Percentiles rank a stretch among this genome's conserved stretches.
These are phyloP conservation scores for Simplicillium sp. DNA, from an alignment of 2,329 filamentous ascomycete genomes.

Conservation along the genomic window DNA sequence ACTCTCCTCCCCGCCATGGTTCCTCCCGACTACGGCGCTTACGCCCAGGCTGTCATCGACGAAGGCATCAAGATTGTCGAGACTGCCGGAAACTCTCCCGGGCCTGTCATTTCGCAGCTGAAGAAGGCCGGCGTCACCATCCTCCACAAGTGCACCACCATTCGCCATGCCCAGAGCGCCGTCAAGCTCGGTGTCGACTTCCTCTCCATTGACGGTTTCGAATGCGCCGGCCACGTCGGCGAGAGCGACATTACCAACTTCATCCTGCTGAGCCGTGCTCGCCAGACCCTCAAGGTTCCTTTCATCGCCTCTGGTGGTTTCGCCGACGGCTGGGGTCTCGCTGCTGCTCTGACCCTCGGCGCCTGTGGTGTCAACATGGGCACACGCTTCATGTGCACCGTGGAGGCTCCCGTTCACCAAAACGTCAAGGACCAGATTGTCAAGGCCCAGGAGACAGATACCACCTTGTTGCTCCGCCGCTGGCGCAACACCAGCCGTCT, in stretches of 20 bases:
- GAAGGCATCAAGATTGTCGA: constrained; percentile 89
- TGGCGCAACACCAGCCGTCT: constrained; percentile 91
- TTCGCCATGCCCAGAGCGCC: constrained; percentile 83
- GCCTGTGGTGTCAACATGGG: constrained; percentile 98
- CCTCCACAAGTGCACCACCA: constrained; percentile 96
- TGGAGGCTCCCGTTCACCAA: constrained; percentile 83
- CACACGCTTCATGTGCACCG: constrained; percentile 92
- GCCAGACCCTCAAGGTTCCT: constrained; percentile 74
- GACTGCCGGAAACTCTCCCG: constrained; percentile 81
- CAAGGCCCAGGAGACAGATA: constrained; percentile 80
- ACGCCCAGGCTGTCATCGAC: constrained; percentile 86
- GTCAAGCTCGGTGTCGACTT: constrained; percentile 95
- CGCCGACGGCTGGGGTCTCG: constrained; percentile 86
- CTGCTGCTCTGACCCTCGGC: constrained; percentile 80
- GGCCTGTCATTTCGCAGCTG: constrained; percentile 79
- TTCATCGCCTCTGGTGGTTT: constrained; percentile 97
- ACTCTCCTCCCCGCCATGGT: constrained; percentile 85
- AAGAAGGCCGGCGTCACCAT: constrained; percentile 73
- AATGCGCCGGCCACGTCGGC: constrained; percentile 86
- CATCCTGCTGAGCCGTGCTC: constrained; percentile 74
- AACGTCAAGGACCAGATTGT: constrained; percentile 96
- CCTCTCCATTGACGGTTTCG: constrained; percentile 92
- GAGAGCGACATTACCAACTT: constrained; percentile 86
- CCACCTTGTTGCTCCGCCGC: constrained; percentile 73
- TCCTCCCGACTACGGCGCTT: constrained; percentile 85